Evolutionary conservation across 2,329 filamentous ascomycete genomes (phyloP), one percentile per base, ranked within the genome.

Genomic region (Xylariaceae sp.): DNA sequence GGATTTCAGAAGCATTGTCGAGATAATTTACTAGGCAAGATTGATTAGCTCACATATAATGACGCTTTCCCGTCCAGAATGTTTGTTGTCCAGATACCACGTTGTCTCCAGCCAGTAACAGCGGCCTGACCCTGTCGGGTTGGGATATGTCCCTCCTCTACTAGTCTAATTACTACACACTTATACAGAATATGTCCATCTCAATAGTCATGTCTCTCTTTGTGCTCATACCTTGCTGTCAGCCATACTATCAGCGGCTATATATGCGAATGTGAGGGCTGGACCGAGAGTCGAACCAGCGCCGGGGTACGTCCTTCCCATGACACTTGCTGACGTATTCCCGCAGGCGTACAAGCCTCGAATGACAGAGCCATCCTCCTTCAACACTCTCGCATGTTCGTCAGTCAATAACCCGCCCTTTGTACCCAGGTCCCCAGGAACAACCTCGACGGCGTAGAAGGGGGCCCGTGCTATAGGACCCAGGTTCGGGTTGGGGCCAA

Each of bases 281-380:
- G 61, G 62, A 0, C 61, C 62, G 31, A 66, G 39, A 3, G 59
- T 65, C 7, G 48, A 45, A 4, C 63, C 63, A 13, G 59, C 58
- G 2, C 61, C 61, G 18, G 55, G 32, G 50, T 64, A 65, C 1
- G 43, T 56, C 5, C 50, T 44, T 1, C 59, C 57, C 59, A 65
- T 64, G 9, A 65, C 51, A 18, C 48, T 53, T 1, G 59, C 59
- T 3, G 57, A 52, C 1, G 50, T 52, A 39, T 62, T 62, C 5
- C 63, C 62, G 3, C 54, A 52, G 0, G 58, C 61, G 43, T 65
- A 64, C 3, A 65, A 48, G 1, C 60, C 60, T 18, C 39, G 18
- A 13, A 62, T 59, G 1, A 43, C 27, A 5, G 14, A 7, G 3
- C 32, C 24, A 17, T 31, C 38, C 16, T 26, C 27, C 31, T 12